Conservation (phyloP, 495 filamentous ascomycete species). For the Evansstolkia leycettana region DNA sequence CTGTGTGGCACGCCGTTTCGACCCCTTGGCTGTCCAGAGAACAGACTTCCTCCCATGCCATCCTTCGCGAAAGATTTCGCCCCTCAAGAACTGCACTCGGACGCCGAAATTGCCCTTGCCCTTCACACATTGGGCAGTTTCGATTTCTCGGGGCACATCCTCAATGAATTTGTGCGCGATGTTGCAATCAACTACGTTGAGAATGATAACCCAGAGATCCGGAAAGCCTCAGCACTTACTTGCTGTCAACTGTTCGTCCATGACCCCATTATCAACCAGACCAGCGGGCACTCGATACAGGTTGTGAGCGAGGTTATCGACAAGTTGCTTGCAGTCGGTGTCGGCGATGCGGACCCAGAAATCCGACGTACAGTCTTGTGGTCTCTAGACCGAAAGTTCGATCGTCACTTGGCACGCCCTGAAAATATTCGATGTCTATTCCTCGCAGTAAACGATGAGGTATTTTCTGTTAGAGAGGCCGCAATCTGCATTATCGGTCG, state of each 20-base stretch:
- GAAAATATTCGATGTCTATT: conserved; percentile 94
- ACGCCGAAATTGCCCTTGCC: conserved; percentile 82
- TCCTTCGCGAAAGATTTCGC: conserved; percentile 81
- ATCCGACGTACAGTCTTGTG: conserved; percentile 80
- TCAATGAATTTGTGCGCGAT: conserved; percentile 97
- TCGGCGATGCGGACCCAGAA: conserved; percentile 78
- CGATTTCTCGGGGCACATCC: conserved; percentile 84
- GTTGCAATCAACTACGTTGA: conserved; percentile 97
- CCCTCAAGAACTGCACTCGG: conserved; percentile 49
- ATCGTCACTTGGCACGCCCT: conserved; percentile 84
- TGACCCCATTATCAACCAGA: conserved; percentile 96
- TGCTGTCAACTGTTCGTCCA: conserved; percentile 94
- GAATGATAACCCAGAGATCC: conserved; percentile 84
- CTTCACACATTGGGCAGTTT: conserved; percentile 91
- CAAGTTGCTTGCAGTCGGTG: conserved; percentile 84
- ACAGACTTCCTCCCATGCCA: conserved; percentile 51
- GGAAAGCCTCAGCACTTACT: conserved; percentile 88
- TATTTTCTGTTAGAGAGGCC: conserved; percentile 83
- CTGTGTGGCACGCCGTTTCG: conserved; percentile 85
- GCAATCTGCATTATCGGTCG: conserved; percentile 93
- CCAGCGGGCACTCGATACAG: conserved; percentile 88
- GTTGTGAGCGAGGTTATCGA: conserved; percentile 97
- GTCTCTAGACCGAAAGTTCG: conserved; percentile 85
- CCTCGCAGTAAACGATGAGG: conserved; percentile 90
- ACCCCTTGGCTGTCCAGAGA: conserved; percentile 76